Base-by-base conservation (phyloP, 495 filamentous ascomycete species). In the Aspergillus egyptiacus region DNA sequence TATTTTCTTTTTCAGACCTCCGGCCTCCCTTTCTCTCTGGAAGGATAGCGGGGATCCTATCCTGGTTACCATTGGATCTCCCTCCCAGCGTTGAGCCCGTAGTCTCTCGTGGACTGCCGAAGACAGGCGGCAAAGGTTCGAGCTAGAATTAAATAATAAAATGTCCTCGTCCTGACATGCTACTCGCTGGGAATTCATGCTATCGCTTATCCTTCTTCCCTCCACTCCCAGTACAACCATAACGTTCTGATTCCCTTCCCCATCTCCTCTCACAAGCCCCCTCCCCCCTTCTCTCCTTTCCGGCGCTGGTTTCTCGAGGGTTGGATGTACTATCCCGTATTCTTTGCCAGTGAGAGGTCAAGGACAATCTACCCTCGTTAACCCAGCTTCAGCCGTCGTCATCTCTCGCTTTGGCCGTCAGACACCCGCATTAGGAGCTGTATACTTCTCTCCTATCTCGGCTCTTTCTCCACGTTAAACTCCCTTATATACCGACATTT, bases 191-290 rank as follows among this genome's bases (percentile, higher is more conserved):
- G n/a, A 51, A 50, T 39, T 37, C 37, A 33, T 49, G 41, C 37
- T 46, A 47, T 58, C 51, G 51, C 51, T 55, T 58, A 51, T 41
- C 49, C 54, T 49, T 50, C 39, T 31, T 52, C 32, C 48, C 38
- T 51, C 42, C 48, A 51, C 48, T 48, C 24, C 25, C 37, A 51
- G 45, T 48, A 47, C 48, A 38, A 46, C 41, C 25, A 24, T 4
- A 37, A 25, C 46, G 36, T 41, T 36, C 20, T 32, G 31, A 48
- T 41, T 33, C 23, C 43, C n/a, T 13, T 13, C 38, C 32, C 24
- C 33, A 36, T 41, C 38, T 42, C 20, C 33, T 36, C 43, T 42
- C 38, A 48, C 43, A 50, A 51, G 20, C 44, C 48, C 45, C 39
- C 28, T 48, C 44, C 35, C 41, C 34, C 41, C 31, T 24, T 31